Conservation (phyloP, 345 rosid species). For the Citrus medica region DNA sequence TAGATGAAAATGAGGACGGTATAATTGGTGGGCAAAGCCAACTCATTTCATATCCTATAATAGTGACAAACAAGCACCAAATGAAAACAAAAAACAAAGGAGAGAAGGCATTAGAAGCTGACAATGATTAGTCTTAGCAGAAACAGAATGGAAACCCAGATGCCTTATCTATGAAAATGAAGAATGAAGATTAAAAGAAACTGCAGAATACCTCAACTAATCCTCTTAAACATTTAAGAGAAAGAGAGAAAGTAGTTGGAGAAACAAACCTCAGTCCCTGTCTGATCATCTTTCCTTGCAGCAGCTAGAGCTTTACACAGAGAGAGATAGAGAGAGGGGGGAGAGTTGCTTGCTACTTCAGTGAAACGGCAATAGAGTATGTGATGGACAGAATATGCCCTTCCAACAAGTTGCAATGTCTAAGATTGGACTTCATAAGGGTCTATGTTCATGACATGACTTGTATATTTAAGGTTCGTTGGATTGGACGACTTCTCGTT, state of each 20-base stretch:
- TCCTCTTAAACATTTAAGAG: background rate
- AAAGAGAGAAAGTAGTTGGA: background rate
- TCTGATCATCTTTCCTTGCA: slow-evolving; percentile 11
- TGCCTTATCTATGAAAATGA: background rate
- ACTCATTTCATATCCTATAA: background rate
- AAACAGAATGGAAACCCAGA: background rate
- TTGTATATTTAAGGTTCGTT: too few species aligned
- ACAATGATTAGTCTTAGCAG: background rate
- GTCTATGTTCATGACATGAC: background rate
- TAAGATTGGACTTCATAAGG: background rate
- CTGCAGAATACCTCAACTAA: background rate
- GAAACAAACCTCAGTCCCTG: slow-evolving; percentile 14
- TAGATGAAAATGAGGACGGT: background rate
- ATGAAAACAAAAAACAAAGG: background rate
- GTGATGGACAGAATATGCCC: background rate
- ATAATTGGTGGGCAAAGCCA: background rate
- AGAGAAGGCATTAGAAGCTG: background rate
- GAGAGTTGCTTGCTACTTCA: too few species aligned
- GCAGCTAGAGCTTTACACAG: background rate
- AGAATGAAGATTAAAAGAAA: background rate
- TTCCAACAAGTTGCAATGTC: slow-evolving; percentile 4
- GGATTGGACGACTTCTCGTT: too few species aligned
- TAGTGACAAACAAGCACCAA: background rate
- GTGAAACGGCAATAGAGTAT: background rate
- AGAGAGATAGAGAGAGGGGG: background rate